Base-by-base conservation (phyloP, 1,284 basidiomycete genomes). In the Malassezia nana region DNA sequence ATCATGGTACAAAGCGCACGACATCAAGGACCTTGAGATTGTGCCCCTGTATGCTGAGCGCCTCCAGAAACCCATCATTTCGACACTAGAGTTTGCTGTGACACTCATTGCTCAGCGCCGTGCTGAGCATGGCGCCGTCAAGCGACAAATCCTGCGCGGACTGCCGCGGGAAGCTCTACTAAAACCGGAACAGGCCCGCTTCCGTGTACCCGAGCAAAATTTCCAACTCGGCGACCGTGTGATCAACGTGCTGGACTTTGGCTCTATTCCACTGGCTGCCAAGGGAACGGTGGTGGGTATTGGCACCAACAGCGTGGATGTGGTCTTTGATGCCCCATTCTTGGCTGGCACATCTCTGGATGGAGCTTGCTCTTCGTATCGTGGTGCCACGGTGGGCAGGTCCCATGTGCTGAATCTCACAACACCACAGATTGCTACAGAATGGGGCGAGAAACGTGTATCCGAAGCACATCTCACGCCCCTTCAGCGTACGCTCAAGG, bases 291-390 rank as follows among this genome's bases (percentile, higher is more conserved):
- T 96, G 15, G 82, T 98, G 49, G 89, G 91, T 4, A 77, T 98
- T 66, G 78, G 83, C 10, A 86, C 85, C 67, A 57, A 56, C 51
- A 83, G 84, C 9, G 85, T 98, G 79, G 94, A 98, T 73, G 84
- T 98, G n/a, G 82, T 94, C 0, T 98, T 94, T 84, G 94, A 98
- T 74, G 83, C 85, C 18, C 81, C 89, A 0, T 98, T 96, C 78
- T 87, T 99, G 80, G 84, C 89, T 29, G 92, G 94, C 9, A 81
- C 82, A 2, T 94, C 86, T 0, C 78, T 98, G 4, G 82, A 82
- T n/a, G 87, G 87, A 62, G 30, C 61, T 6, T 65, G 57, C 47
- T 38, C 46, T 9, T 52, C 57, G 10, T 64, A 64, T 38, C 57
- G 61, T 28, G 60, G 64, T 16, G 68, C 60, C 25, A 62, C 63